Evolutionary conservation across 2,329 filamentous ascomycete species (phyloP).

Genomic region (Fusarium paranaense): DNA sequence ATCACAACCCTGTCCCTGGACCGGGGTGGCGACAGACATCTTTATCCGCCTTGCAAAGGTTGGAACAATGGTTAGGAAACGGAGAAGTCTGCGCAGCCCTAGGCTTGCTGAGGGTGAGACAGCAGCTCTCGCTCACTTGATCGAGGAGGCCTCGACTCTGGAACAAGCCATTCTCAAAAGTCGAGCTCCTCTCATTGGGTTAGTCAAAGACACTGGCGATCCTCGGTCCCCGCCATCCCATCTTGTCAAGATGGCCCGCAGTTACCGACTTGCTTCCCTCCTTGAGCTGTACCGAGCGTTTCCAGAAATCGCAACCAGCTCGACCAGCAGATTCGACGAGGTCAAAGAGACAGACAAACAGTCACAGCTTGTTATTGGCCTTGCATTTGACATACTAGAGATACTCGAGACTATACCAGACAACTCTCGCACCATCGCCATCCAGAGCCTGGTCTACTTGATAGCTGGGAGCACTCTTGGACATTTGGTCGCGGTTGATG

Average conservation of each 20-base stretch:
- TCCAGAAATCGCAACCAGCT: not conserved
- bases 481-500: not conserved
- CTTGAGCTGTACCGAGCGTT: not conserved
- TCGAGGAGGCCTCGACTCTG: not conserved
- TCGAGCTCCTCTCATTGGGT: not conserved
- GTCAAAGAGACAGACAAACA: not conserved
- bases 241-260: not conserved
- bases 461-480: not conserved
- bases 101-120: not conserved
- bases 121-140: not conserved
- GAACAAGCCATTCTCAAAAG: not conserved
- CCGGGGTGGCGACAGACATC: not conserved
- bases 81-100: not conserved
- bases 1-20: not conserved
- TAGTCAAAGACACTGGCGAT: not conserved
- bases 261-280: not conserved
- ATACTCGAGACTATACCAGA: not conserved
- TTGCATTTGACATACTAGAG: not conserved
- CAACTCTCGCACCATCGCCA: not conserved
- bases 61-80: not conserved
- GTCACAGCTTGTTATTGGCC: not conserved
- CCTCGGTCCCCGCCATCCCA: not conserved
- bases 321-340: not conserved
- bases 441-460: not conserved
- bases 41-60: not conserved